A percentile compares a stretch with the other conserved stretches of the same genome.
These are phyloP conservation scores for Penicillium lagena DNA, from an alignment of 495 filamentous ascomycete genomes.

Conservation along the genomic window DNA sequence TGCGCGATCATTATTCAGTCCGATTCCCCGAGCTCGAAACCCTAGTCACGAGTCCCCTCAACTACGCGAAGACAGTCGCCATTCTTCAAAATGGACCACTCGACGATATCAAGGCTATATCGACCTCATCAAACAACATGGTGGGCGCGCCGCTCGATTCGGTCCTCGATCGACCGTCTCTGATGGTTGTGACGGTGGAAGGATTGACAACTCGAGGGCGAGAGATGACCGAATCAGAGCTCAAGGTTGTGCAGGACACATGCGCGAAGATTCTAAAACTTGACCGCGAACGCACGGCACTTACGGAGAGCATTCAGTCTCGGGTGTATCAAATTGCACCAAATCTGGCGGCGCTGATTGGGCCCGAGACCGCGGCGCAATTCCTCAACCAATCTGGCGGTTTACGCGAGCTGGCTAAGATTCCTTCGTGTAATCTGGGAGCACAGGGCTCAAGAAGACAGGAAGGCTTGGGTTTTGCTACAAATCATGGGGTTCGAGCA, in stretches of 20 bases:
- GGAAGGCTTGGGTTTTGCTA: constrained; percentile 78
- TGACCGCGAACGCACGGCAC: constrained; percentile 76
- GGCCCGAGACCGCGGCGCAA: constrained; percentile 92
- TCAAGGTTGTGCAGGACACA: constrained; percentile 66
- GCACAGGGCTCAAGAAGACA: constrained; percentile 86
- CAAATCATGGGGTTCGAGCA: constrained; percentile 85
- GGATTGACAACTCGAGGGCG: constrained; percentile 82
- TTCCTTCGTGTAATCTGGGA: constrained; percentile 86
- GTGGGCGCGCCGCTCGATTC: constrained; percentile 66
- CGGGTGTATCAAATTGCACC: constrained; percentile 95
- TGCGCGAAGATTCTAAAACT: constrained; percentile 84
- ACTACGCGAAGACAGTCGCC: constrained; percentile 92
- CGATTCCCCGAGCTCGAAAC: constrained; percentile 96
- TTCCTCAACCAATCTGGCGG: constrained; percentile 91
- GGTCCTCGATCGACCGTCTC: constrained; percentile 76
- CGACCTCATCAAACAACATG: constrained; percentile 65
- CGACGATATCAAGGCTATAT: constrained; percentile 74
- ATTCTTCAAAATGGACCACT: constrained; percentile 91
- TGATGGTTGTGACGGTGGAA: constrained; percentile 96
- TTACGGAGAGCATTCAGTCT: constrained; percentile 94
- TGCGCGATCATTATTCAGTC: constrained; percentile 89
- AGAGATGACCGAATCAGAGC: constrained; percentile 65
- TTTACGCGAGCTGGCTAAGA: constrained; percentile 79
- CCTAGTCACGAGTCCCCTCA: constrained; percentile 81
- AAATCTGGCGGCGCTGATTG: constrained; percentile 87